These are phyloP conservation scores for Scheffersomyces insectosa DNA, from an alignment of 1,139 yeast genomes.

Conservation along the genomic window DNA sequence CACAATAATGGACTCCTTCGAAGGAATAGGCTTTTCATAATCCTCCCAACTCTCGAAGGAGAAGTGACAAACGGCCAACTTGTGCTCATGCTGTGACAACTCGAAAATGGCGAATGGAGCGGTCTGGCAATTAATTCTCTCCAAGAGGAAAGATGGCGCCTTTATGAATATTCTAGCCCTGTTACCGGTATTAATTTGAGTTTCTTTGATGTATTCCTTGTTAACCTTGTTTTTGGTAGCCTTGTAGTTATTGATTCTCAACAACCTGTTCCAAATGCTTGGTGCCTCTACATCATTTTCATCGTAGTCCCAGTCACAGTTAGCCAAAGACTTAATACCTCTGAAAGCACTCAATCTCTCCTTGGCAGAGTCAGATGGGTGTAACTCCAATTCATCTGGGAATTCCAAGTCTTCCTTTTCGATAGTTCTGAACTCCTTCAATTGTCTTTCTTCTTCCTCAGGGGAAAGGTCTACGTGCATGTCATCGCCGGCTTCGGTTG, in stretches of 20 bases:
- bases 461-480: constrained; percentile 72
- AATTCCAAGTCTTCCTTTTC: constrained; percentile 87
- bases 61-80: constrained; percentile 78
- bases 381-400: constrained; percentile 92
- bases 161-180: constrained; percentile 59
- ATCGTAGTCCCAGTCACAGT: constrained; percentile 85
- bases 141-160: constrained; percentile 57
- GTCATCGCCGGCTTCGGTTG: constrained; percentile 56
- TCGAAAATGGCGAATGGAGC: constrained; percentile 69
- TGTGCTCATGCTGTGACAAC: constrained; percentile 81
- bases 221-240: constrained; percentile 70
- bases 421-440: constrained; percentile 63
- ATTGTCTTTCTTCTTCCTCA: constrained; percentile 82
- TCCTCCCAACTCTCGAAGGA: constrained; percentile 88
- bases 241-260: constrained; percentile 75
- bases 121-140: constrained; percentile 38
- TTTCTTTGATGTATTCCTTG: constrained; percentile 60
- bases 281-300: constrained; percentile 81
- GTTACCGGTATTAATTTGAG: constrained; percentile 68
- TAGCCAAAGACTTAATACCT: constrained; percentile 80
- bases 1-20: constrained; percentile 75
- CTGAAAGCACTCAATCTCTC: constrained; percentile 77
- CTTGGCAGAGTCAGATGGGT: constrained; percentile 72
- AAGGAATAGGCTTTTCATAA: constrained; percentile 77
- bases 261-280: constrained; percentile 70